A percentile compares a stretch with the other conserved stretches of the same genome.
Conservation (phyloP, 2,329 filamentous ascomycete genomes). For the Calcarisporium arbuscula region DNA sequence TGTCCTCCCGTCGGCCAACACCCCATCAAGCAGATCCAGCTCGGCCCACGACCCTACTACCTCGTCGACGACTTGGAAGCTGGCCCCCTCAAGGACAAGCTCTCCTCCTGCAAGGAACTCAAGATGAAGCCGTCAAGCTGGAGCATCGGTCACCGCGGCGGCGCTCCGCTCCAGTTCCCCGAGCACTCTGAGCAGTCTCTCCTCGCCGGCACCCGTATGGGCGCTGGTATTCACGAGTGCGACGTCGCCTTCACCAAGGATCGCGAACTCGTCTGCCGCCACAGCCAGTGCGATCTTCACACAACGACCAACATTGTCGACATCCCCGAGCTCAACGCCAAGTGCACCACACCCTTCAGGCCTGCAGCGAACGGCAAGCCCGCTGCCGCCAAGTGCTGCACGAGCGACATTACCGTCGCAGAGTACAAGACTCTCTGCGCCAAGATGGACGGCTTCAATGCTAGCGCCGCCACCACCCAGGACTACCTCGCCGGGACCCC, state of each 20-base stretch:
- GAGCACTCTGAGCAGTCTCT: constrained; percentile 57
- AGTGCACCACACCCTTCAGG: constrained; percentile 57
- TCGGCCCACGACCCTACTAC: constrained; percentile 59
- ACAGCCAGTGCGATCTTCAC: constrained; percentile 62
- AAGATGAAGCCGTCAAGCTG: constrained; percentile 45
- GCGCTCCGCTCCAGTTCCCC: constrained; percentile 55
- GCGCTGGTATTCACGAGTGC: constrained; percentile 60
- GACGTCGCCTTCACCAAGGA: constrained; percentile 63
- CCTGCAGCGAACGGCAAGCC: constrained; percentile 42
- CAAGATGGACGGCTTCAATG: constrained; percentile 63
- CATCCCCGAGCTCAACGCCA: constrained; percentile 54
- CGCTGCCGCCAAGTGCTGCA: constrained; percentile 63
- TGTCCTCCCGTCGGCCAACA: constrained; percentile 12
- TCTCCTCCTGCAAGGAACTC: constrained; percentile 51
- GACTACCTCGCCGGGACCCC: constrained; percentile 55
- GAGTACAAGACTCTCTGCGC: constrained; percentile 64
- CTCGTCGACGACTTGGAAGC: constrained; percentile 58
- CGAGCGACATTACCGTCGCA: constrained; percentile 60
- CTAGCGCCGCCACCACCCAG: constrained; percentile 48
- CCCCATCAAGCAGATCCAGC: constrained; percentile 43
- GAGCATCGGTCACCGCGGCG: constrained; percentile 57
- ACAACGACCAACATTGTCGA: constrained; percentile 62
- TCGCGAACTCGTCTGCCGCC: constrained; percentile 59
- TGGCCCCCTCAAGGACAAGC: constrained; percentile 51
- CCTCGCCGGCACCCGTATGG: constrained; percentile 59